A percentile compares a stretch with the other conserved stretches of the same genome.
phyloP scores from a whole-genome alignment of 306 rosid genomes.

The Myrica gale region DNA sequence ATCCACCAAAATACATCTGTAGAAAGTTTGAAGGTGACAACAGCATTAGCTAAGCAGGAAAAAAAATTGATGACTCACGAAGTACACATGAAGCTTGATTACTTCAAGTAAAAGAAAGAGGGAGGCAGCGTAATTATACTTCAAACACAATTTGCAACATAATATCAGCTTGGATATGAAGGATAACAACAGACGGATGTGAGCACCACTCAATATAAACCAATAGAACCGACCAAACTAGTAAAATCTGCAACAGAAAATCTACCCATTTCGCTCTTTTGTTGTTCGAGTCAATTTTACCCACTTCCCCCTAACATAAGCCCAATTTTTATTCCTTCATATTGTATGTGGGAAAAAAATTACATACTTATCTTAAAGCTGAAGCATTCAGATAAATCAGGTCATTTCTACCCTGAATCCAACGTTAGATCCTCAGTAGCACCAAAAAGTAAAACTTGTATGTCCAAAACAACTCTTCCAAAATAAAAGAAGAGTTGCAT shows the following conservation, averaged over 20 bases:
- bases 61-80: slow-evolving; percentile 10
- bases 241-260: neutral
- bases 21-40: slow-evolving; percentile 27
- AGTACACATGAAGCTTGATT: slow-evolving; percentile 10
- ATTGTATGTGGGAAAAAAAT: neutral
- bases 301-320: neutral
- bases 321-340: neutral
- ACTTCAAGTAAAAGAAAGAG: neutral
- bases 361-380: neutral
- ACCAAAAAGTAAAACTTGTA: neutral
- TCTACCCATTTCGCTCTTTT: neutral
- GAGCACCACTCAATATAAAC: neutral
- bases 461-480: neutral
- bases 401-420: neutral
- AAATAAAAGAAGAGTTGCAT: neutral
- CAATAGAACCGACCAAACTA: neutral
- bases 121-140: neutral
- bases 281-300: neutral
- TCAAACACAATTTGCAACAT: neutral
- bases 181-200: neutral
- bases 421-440: neutral
- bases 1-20: slow-evolving; percentile 95
- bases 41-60: slow-evolving; percentile 18
- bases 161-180: neutral
- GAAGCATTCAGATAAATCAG: neutral